A percentile compares a stretch with the other conserved stretches of the same genome.
Evolutionary conservation across 192 early-diverging fungal genomes (phyloP).

Genomic region (Lobosporangium transversale): DNA sequence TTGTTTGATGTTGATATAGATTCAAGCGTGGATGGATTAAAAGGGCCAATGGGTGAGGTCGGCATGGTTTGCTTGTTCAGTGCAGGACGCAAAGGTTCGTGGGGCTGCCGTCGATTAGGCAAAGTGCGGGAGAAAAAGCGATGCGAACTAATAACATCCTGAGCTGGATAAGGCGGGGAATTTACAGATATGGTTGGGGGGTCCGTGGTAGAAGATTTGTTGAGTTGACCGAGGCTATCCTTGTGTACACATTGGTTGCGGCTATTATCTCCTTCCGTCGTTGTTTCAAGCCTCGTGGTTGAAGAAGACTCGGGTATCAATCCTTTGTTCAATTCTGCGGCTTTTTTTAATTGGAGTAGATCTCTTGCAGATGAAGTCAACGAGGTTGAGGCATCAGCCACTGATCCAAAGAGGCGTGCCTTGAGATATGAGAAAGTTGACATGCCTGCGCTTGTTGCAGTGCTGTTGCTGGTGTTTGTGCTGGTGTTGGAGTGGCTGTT

Average conservation of each 20-base stretch:
- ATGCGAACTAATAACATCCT: not conserved
- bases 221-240: not conserved
- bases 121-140: slow-evolving; percentile 33
- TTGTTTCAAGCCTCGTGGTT: too few species aligned
- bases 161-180: too few species aligned
- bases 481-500: not conserved
- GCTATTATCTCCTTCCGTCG: too few species aligned
- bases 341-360: slow-evolving; percentile 17
- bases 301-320: slow-evolving; percentile 6
- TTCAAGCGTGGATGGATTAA: not conserved
- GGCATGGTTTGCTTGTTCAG: too few species aligned
- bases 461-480: not conserved
- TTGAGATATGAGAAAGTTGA: slow-evolving; percentile 43
- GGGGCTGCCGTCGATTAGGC: slow-evolving; percentile 17
- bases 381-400: slow-evolving; percentile 23
- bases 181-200: not conserved
- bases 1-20: not conserved
- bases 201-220: not conserved
- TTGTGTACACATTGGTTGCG: too few species aligned
- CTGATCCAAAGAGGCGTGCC: slow-evolving; percentile 34
- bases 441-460: not conserved
- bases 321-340: slow-evolving; percentile 8
- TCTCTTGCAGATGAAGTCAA: slow-evolving; percentile 29
- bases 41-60: not conserved
- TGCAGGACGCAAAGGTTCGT: slow-evolving; percentile 20